A percentile compares a stretch with the other conserved stretches of the same genome.
Conservation (phyloP, 371 early-diverging fungal species). For the Encephalitozoon cuniculi region DNA sequence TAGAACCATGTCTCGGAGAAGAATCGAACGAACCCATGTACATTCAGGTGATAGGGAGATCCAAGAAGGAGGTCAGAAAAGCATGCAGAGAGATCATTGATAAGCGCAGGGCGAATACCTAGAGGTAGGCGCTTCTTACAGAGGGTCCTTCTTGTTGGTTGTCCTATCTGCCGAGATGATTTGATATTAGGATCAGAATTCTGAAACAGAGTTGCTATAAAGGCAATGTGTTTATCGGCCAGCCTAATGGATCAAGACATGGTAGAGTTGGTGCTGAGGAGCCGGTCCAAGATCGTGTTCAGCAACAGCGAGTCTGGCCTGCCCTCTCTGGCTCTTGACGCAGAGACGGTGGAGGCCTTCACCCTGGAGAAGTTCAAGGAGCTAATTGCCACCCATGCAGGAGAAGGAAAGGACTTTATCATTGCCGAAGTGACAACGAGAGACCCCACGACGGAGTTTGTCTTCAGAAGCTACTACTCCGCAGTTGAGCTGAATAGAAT, state of each 20-base stretch:
- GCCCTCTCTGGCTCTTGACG: constrained; percentile 59
- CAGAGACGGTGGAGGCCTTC: constrained; percentile 67
- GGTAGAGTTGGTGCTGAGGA: not conserved
- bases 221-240: not conserved
- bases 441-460: constrained; percentile 63
- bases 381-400: constrained; percentile 64
- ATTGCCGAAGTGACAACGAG: constrained; percentile 69
- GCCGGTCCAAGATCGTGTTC: not conserved
- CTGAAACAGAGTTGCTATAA: constrained; percentile 4
- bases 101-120: not conserved
- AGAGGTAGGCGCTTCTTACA: not conserved
- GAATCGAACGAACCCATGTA: constrained; percentile 12
- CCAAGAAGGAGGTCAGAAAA: not conserved
- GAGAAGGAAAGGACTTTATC: constrained; percentile 67
- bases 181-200: not conserved
- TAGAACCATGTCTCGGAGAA: not conserved
- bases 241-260: not conserved
- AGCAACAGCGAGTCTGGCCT: not conserved
- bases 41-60: not conserved
- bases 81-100: not conserved
- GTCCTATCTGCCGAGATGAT: not conserved
- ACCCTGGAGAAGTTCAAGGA: constrained; percentile 68
- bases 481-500: constrained; percentile 72
- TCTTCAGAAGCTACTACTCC: constrained; percentile 65
- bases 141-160: not conserved